Evolutionary conservation across 2,329 filamentous ascomycete genomes (phyloP).

Genomic region (Microsporum ferrugineum): DNA sequence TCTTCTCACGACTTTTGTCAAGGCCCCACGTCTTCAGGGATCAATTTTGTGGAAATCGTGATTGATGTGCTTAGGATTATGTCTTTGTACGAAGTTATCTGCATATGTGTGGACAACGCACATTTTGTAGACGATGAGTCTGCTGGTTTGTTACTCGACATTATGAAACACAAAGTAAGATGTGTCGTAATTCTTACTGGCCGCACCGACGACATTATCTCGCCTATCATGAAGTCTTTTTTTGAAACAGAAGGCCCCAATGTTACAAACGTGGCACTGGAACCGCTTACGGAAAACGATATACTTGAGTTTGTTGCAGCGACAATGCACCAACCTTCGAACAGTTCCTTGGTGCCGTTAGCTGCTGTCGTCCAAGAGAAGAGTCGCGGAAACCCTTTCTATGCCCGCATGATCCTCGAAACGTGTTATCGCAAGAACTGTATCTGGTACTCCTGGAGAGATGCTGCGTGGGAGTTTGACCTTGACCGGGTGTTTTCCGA

Average conservation of each 20-base stretch:
- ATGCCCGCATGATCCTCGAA: slow-evolving; percentile 81
- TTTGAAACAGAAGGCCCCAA: slow-evolving; percentile 42
- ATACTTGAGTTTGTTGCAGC: slow-evolving; percentile 71
- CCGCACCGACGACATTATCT: slow-evolving; percentile 53
- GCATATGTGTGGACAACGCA: slow-evolving; percentile 77
- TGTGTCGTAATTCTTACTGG: slow-evolving; percentile 74
- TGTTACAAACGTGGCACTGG: slow-evolving; percentile 59
- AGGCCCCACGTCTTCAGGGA: slow-evolving; percentile 32
- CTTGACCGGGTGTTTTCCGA: slow-evolving; percentile 76
- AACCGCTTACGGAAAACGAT: slow-evolving; percentile 64
- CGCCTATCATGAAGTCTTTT: slow-evolving; percentile 31
- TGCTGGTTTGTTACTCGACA: slow-evolving; percentile 68
- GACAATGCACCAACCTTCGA: slow-evolving; percentile 60
- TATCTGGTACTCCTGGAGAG: slow-evolving; percentile 81
- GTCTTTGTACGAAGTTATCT: slow-evolving; percentile 73
- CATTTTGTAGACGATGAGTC: slow-evolving; percentile 86
- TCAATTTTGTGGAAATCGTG: slow-evolving; percentile 76
- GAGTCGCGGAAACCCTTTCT: slow-evolving; percentile 79
- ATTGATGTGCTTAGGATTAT: slow-evolving; percentile 75
- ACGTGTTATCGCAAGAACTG: slow-evolving; percentile 76
- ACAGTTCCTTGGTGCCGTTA: slow-evolving; percentile 62
- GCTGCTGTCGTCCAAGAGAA: slow-evolving; percentile 81
- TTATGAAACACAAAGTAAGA: slow-evolving; percentile 65
- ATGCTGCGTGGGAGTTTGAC: slow-evolving; percentile 72
- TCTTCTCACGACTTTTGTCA: slow-evolving; percentile 25